Base-by-base conservation (phyloP, 2,329 filamentous ascomycete species). In the Colletotrichum destructivum region DNA sequence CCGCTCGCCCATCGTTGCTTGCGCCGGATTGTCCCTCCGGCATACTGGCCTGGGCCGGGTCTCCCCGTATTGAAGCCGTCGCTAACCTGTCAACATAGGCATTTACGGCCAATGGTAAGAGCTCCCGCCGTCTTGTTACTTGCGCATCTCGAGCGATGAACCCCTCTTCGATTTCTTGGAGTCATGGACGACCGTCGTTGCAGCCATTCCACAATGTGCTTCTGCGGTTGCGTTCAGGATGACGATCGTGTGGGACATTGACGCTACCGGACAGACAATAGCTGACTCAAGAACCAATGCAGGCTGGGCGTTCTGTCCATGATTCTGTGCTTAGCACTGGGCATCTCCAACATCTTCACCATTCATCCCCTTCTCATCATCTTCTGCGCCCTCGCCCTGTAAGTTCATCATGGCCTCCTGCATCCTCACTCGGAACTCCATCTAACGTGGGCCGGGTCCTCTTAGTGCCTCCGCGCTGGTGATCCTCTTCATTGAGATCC, bases 401-500 rank as follows among this genome's bases (percentile, higher is more conserved):
- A 84, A 79, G 88, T 4, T 18, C 4, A n/a, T 42, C 51, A 69
- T n/a, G 26, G n/a, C 57, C 63, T 49, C 26, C 40, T 1, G 16
- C 46, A 26, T 38, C 49, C n/a, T 40, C 63, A 11, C 54, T 23
- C 44, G 54, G 62, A 55, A 21, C 23, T 65, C 60, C 9, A 6
- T 31, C 54, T 55, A 15, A 66, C 38, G 13, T n/a, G 23, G 12
- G 18, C 31, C 76, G 31, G 31, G 18, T 56, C 31, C 38, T 55
- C n/a, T 9, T 31, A 96, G 94, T 55, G 85, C 88, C 72, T 94
- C 88, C 61, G 88, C 91, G 16, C 90, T 95, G 77, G 78, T 95
- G 77, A 92, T 96, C 79, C 85, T 96, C 79, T 96, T 96, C 84
- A 88, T 96, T 79, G 94, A 99, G 83, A 92, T 99, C 21, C 96